Conservation (phyloP, 805 yeast species). For the Spathaspora boniae region DNA sequence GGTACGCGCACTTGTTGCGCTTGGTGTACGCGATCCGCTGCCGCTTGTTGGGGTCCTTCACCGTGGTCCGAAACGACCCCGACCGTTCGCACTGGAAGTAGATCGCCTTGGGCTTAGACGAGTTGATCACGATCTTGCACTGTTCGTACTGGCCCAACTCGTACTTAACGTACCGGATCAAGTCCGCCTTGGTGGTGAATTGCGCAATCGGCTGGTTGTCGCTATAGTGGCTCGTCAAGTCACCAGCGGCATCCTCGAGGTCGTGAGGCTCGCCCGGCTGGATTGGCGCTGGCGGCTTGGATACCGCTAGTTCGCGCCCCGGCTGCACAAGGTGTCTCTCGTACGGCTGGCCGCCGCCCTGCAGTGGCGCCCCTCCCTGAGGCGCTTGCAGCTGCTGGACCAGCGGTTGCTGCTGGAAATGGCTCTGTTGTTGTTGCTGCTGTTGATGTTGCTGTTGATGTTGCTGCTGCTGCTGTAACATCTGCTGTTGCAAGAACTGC, state of each 20-base stretch:
- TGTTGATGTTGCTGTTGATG: conserved; percentile 6
- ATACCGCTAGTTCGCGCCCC: too few relatives aligned
- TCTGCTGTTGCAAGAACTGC: conserved; percentile 15
- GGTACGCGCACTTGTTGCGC: conserved; percentile 44
- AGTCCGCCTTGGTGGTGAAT: conserved; percentile 23
- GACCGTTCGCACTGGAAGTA: conserved; percentile 46
- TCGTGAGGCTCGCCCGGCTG: too few relatives aligned
- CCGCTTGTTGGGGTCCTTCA: conserved; percentile 42
- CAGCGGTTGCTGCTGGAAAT: conserved; percentile 10
- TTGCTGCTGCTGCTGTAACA: conserved; percentile 11
- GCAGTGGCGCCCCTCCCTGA: conserved; percentile 8
- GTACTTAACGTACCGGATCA: conserved; percentile 34
- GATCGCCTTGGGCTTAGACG: conserved; percentile 46
- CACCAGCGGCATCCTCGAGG: conserved; percentile 14
- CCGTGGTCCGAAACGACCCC: conserved; percentile 45
- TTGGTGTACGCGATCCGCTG: conserved; percentile 47
- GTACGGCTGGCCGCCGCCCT: conserved; percentile 7
- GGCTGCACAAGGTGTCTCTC: too few relatives aligned
- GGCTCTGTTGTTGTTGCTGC: conserved; percentile 10
- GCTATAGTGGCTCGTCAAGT: conserved; percentile 21
- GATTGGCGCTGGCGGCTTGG: too few relatives aligned
- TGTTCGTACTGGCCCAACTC: conserved; percentile 33
- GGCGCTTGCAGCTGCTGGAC: conserved; percentile 10
- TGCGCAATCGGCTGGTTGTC: conserved; percentile 32
- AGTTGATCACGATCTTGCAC: conserved; percentile 44